These are phyloP conservation scores for Bertia moriformis DNA, from an alignment of 2,329 filamentous ascomycete species.

Conservation along the genomic window DNA sequence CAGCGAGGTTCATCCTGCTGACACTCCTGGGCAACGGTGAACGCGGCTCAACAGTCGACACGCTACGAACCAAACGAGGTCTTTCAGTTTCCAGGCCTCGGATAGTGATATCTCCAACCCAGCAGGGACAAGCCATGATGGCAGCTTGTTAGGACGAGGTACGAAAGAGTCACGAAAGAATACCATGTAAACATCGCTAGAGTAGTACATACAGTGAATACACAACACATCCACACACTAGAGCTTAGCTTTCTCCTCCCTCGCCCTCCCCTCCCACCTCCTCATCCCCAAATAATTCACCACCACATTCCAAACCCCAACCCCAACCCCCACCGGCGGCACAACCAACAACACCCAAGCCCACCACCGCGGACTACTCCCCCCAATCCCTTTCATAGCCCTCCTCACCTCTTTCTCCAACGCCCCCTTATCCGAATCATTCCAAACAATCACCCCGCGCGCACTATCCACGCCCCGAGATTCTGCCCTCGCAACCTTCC, in stretches of 20 bases:
- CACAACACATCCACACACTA: too few relatives aligned
- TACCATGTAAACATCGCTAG: too few relatives aligned
- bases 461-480: constrained; percentile 39
- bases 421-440: constrained; percentile 63
- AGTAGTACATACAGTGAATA: too few relatives aligned
- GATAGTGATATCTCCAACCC: too few relatives aligned
- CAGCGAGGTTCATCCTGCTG: too few relatives aligned
- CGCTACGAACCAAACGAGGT: too few relatives aligned
- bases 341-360: constrained; percentile 52
- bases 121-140: too few relatives aligned
- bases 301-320: constrained; percentile 59
- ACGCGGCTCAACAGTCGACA: too few relatives aligned
- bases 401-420: constrained; percentile 51
- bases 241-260: constrained; percentile 12
- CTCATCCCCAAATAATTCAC: constrained; percentile 57
- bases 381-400: constrained; percentile 49
- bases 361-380: constrained; percentile 68
- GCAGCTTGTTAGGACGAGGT: too few relatives aligned
- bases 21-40: too few relatives aligned
- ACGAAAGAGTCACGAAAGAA: too few relatives aligned
- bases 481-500: constrained; percentile 66
- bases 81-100: too few relatives aligned
- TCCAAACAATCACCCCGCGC: constrained; percentile 71
- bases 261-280: constrained; percentile 50
- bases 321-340: constrained; percentile 59